Evolutionary conservation across 2,329 filamentous ascomycete genomes (phyloP), one percentile per base, ranked within the genome.

Genomic region (Aspergillus brasiliensis): DNA sequence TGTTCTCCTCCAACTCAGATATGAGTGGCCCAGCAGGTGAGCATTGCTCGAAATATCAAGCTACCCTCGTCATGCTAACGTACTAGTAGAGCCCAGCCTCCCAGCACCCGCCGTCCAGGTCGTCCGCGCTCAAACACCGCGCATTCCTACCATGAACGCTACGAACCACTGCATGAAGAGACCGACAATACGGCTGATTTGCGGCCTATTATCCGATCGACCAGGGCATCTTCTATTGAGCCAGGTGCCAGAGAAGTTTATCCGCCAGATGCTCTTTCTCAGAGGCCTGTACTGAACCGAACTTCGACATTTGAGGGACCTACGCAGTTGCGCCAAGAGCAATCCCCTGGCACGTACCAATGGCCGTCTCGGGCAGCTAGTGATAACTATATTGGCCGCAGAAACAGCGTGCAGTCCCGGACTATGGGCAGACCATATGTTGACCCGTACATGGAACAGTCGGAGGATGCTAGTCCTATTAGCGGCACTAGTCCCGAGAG

Each of bases 1-100:
- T 67, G 90, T 96, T 66, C 84, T 98, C 57, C 66, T 88, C 63
- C 85, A 87, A 65, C 75, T 90, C 64, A 89, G 86, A 79, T 83
- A 83, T 67, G 86, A 90, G 62, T 91, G 88, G 88, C 88, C 88
- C 60, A 83, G 81, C 69, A 81, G 80, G 86, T 61, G 34, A 51
- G 60, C 46, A 27, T 23, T 25, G 57, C 34, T 37, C 19, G 25
- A 28, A 5, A 17, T 64, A 21, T 64, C 70, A 49, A 71, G 19
- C 37, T 47, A 13, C 38, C 38, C 23, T 17, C 25, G 56, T 34
- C 31, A 61, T 57, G 21, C 56, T 59, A 40, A 59, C 58, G 47
- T 31, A 56, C 52, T 13, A 52, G 58, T 53, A 76, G 71, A 31
- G 47, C 61, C 21, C 66, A 69, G 53, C 64, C 71, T 38, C 66